A percentile compares a stretch with the other conserved stretches of the same genome.
phyloP scores from a whole-genome alignment of 2,329 filamentous ascomycete genomes.

The Elsinoe necatrix region DNA sequence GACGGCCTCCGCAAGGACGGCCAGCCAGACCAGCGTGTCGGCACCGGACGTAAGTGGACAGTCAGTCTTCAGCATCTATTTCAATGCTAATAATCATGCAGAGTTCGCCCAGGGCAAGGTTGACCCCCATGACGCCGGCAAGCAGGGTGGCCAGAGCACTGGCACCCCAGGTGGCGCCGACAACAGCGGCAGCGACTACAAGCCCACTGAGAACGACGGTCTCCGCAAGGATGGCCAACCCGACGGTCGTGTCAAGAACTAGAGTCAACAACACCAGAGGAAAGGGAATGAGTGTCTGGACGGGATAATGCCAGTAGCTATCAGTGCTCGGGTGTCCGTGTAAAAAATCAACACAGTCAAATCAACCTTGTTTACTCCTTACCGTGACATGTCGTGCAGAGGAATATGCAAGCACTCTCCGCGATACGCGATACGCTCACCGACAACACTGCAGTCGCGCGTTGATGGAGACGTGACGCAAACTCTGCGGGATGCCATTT shows the following conservation, averaged over 20 bases:
- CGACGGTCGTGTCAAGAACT: constrained; percentile 31
- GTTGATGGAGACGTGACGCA: too few relatives aligned
- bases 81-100: neutral
- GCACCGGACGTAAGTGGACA: constrained; percentile 27
- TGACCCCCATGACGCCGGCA: constrained; percentile 35
- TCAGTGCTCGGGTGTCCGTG: neutral
- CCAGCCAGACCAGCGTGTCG: constrained; percentile 35
- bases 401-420: too few relatives aligned
- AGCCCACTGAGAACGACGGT: constrained; percentile 32
- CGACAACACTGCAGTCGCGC: too few relatives aligned
- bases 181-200: constrained; percentile 17
- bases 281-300: neutral
- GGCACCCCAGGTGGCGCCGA: constrained; percentile 10
- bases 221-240: constrained; percentile 37
- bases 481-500: too few relatives aligned
- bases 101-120: constrained; percentile 37
- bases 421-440: too few relatives aligned
- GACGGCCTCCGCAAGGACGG: constrained; percentile 37
- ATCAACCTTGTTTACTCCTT: neutral
- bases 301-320: constrained; percentile 1
- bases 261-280: neutral
- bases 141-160: constrained; percentile 30
- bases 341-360: neutral
- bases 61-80: neutral
- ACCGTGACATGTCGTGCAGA: too few relatives aligned